phyloP scores from a whole-genome alignment of 352 stramenopile species.

The Phytophthora megakarya region DNA sequence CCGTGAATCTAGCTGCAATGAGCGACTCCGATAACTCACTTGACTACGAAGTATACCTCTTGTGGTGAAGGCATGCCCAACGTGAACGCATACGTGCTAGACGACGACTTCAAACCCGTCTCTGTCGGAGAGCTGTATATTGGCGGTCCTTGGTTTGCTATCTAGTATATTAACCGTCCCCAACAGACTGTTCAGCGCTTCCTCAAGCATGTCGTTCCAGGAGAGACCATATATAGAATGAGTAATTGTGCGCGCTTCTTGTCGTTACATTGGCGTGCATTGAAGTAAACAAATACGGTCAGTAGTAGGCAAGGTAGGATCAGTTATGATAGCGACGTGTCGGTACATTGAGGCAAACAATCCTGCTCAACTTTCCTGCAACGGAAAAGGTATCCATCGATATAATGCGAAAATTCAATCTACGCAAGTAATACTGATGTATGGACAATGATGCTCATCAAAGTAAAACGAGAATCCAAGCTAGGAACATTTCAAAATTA shows the following conservation, averaged over 20 bases:
- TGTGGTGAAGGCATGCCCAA: constrained; percentile 89
- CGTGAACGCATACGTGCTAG: constrained; percentile 74
- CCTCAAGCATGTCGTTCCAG: constrained; percentile 64
- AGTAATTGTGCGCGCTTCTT: constrained; percentile 92
- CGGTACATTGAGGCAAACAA: too few relatives aligned
- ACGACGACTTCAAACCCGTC: constrained; percentile 70
- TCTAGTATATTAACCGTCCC: constrained; percentile 84
- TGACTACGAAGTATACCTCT: constrained; percentile 88
- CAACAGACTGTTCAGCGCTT: constrained; percentile 83
- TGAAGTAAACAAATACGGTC: too few relatives aligned
- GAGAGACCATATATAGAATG: constrained; percentile 91
- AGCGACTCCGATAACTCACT: constrained; percentile 70
- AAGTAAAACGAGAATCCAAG: too few relatives aligned
- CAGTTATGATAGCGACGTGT: too few relatives aligned
- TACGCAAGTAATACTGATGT: too few relatives aligned
- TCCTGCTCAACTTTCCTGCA: too few relatives aligned
- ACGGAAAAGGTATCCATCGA: too few relatives aligned
- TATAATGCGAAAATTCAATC: too few relatives aligned
- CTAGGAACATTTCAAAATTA: too few relatives aligned
- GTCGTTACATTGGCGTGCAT: too few relatives aligned
- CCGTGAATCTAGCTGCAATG: constrained; percentile 78
- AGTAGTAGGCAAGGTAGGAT: too few relatives aligned
- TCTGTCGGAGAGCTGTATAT: constrained; percentile 85
- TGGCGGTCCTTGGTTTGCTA: constrained; percentile 81
- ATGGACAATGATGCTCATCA: too few relatives aligned